Evolutionary conservation across 192 early-diverging fungal species (phyloP), one percentile per base, ranked within the genome.

Genomic region (Globomyces pollinis-pini): DNA sequence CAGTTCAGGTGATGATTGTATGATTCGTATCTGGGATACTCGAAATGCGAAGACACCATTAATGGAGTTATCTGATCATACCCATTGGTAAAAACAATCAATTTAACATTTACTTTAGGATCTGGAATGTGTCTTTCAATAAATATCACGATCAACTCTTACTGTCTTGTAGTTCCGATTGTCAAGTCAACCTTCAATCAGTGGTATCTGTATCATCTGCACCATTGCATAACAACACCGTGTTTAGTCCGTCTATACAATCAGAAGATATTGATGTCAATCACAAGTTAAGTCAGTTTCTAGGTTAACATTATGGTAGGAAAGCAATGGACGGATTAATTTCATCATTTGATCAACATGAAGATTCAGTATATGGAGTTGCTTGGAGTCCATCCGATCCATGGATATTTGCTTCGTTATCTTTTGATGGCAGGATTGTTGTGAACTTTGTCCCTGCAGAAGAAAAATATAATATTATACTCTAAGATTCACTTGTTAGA

Each of bases 401-500:
- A 1, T 98, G 95, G 95, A 75, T 92, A 11, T 98, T 94, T 79
- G 86, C 88, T 16, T 94, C 91, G 2, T 63, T 94, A 23, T 96
- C 93, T 23, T 91, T 91, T 70, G 93, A 93, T 67, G 95, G 95
- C 8, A 83, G 91, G 11, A 76, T 93, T n/a, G 89, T 92, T 21
- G 83, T 98, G 43, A 98, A 91, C 68, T 70, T 84, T 30, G 95
- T 96, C 12, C 95, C 95, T 3, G 69, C 74, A 32, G 84, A 83
- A 9, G 84, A 89, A 62, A 92, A 91, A 69, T 91, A 89, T 68
- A 90, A 86, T 59, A 91, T 94, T 36, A 75, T 93, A 39, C 55
- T 76, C 2, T 79, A 49, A 70, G 59, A 28, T 33, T 44, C 18
- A 18, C 23, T 42, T 47, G n/a, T n/a, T n/a, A n/a, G n/a, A n/a